Percentiles rank a stretch among this genome's conserved stretches.
Conservation (phyloP, 345 rosid genomes). For the Raphanus sativus region DNA sequence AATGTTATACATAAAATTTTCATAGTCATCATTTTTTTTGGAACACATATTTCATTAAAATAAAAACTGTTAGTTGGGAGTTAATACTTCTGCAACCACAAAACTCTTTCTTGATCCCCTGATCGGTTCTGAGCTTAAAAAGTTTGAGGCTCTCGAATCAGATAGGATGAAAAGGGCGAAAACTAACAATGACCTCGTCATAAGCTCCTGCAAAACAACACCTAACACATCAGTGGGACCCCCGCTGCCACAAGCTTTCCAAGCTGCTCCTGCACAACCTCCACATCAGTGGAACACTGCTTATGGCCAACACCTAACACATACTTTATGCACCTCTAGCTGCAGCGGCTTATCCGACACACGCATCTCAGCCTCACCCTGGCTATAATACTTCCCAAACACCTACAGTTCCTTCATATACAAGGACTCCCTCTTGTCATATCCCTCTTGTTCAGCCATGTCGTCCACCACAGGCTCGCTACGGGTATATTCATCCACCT, state of each 20-base stretch:
- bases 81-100: too few relatives aligned
- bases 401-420: slow-evolving; percentile 35
- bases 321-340: too few relatives aligned
- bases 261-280: slow-evolving; percentile 61
- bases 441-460: too few relatives aligned
- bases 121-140: slow-evolving; percentile 62
- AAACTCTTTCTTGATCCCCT: slow-evolving; percentile 51
- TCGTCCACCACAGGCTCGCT: slow-evolving; percentile 60
- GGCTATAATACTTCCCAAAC: slow-evolving; percentile 66
- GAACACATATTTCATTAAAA: too few relatives aligned
- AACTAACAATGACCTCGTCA: slow-evolving; percentile 72
- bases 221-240: slow-evolving; percentile 64
- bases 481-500: slow-evolving; percentile 51
- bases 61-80: too few relatives aligned
- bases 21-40: too few relatives aligned
- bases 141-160: slow-evolving; percentile 74
- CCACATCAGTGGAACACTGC: slow-evolving; percentile 75
- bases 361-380: slow-evolving; percentile 35
- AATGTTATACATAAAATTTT: too few relatives aligned
- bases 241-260: slow-evolving; percentile 32
- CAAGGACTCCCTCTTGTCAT: too few relatives aligned
- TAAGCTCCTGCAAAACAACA: slow-evolving; percentile 60
- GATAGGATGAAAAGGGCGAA: slow-evolving; percentile 76
- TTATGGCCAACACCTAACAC: slow-evolving; percentile 58
- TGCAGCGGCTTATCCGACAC: too few relatives aligned